Evolutionary conservation across 1,284 basidiomycete species (phyloP).

Genomic region (Schizophyllum commune): DNA sequence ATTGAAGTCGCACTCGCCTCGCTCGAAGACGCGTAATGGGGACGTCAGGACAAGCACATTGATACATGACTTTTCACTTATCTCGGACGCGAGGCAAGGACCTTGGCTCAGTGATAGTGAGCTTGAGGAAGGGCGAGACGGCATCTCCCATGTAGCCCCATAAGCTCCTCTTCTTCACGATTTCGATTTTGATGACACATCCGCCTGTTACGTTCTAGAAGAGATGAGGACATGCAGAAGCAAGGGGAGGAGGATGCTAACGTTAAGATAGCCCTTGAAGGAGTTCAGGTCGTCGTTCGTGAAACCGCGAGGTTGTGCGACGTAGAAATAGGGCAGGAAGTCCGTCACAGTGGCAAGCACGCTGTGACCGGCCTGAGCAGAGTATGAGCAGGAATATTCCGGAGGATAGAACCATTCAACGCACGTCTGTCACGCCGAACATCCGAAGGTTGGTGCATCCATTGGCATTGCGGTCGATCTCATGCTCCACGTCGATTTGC

Average conservation of each 20-base stretch:
- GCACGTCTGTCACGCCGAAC: constrained; percentile 83
- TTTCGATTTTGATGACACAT: constrained; percentile 49
- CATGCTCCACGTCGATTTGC: constrained; percentile 87
- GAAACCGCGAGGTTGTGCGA: constrained; percentile 81
- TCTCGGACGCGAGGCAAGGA: constrained; percentile 84
- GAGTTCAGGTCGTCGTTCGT: constrained; percentile 54
- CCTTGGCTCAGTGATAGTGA: constrained; percentile 68
- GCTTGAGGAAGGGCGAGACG: constrained; percentile 73
- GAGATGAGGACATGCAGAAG: constrained; percentile 11
- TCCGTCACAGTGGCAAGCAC: constrained; percentile 76
- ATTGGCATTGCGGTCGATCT: constrained; percentile 29
- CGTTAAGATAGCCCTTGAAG: constrained; percentile 73
- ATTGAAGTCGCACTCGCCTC: constrained; percentile 71
- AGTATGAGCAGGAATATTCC: constrained; percentile 6
- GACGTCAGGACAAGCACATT: constrained; percentile 1
- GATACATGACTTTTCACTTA: constrained; percentile 39
- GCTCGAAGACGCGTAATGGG: constrained; percentile 74
- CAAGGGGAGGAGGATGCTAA: constrained; percentile 30
- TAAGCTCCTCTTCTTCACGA: constrained; percentile 64
- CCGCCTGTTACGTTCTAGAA: constrained; percentile 12
- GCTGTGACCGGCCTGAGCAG: constrained; percentile 69
- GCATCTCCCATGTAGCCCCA: constrained; percentile 87
- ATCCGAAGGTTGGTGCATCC: constrained; percentile 57
- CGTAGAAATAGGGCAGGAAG: constrained; percentile 88
- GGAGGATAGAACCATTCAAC: neutral